Conservation (phyloP, 2,329 filamentous ascomycete species). For the Pyrenophora teres region DNA sequence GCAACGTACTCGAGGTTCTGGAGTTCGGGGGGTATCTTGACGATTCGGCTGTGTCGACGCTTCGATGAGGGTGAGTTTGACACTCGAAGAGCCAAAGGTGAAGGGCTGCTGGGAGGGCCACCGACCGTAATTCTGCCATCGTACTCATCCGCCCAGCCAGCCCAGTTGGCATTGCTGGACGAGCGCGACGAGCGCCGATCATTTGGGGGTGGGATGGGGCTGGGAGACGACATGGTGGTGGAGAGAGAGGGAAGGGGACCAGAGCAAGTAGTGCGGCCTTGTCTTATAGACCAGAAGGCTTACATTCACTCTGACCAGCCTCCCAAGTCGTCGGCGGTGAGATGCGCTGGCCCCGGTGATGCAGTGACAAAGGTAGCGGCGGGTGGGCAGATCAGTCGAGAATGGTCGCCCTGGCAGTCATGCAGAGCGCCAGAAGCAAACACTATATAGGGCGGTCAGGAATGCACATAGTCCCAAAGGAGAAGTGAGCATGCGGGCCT, state of each 20-base stretch:
- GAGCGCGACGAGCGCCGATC: slow-evolving; percentile 44
- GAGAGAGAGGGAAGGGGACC: not conserved
- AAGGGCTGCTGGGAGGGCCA: slow-evolving; percentile 46
- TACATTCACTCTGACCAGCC: not conserved
- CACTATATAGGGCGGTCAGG: slow-evolving; percentile 22
- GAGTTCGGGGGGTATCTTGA: slow-evolving; percentile 56
- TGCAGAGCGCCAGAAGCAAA: slow-evolving; percentile 17
- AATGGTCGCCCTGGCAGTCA: slow-evolving; percentile 12
- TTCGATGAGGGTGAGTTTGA: slow-evolving; percentile 46
- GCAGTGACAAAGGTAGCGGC: slow-evolving; percentile 3
- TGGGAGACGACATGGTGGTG: slow-evolving; percentile 41
- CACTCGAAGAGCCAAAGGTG: slow-evolving; percentile 46
- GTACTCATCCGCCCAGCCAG: slow-evolving; percentile 25
- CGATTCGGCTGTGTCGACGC: slow-evolving; percentile 41
- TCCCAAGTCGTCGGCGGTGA: slow-evolving; percentile 1
- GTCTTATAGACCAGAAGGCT: not conserved
- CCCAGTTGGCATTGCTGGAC: slow-evolving; percentile 36
- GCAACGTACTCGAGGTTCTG: slow-evolving; percentile 63
- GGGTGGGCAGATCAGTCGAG: not conserved
- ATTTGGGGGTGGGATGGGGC: slow-evolving; percentile 44
- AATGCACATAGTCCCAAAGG: slow-evolving; percentile 25
- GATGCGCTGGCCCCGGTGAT: slow-evolving; percentile 8
- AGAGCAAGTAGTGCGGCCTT: not conserved
- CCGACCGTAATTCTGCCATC: slow-evolving; percentile 38
- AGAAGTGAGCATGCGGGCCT: slow-evolving; percentile 20